Percentiles rank a stretch among this genome's conserved stretches.
Conservation (phyloP, 2,329 filamentous ascomycete genomes). For the Polychaeton citri region DNA sequence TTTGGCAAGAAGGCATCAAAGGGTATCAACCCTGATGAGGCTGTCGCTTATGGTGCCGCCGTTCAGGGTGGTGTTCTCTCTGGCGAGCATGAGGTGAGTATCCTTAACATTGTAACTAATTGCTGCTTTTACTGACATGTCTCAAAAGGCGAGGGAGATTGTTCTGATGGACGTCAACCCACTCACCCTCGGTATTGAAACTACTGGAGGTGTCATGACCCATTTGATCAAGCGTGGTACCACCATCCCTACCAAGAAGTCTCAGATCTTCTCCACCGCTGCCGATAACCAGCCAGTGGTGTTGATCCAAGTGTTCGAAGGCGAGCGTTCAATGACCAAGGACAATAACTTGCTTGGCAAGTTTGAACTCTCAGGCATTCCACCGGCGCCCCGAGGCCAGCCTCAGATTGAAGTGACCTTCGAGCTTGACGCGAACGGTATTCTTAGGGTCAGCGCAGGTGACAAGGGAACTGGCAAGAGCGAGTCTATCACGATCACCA, state of each 20-base stretch:
- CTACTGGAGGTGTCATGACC: slow-evolving; percentile 94
- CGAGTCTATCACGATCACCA: slow-evolving; percentile 97
- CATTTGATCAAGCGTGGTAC: slow-evolving; percentile 93
- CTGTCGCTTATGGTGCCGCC: slow-evolving; percentile 93
- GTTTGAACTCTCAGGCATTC: slow-evolving; percentile 94
- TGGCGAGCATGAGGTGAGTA: slow-evolving; percentile 52
- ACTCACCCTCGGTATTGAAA: slow-evolving; percentile 92
- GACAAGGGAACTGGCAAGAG: slow-evolving; percentile 98
- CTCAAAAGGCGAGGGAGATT: slow-evolving; percentile 49
- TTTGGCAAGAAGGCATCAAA: slow-evolving; percentile 98
- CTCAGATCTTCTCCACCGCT: slow-evolving; percentile 93
- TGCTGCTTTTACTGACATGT: too few species aligned
- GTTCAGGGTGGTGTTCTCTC: slow-evolving; percentile 93
- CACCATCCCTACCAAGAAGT: slow-evolving; percentile 89
- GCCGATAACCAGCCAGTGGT: slow-evolving; percentile 95
- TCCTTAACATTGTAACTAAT: background rate
- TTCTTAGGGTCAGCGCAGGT: slow-evolving; percentile 86
- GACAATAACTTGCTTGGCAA: slow-evolving; percentile 96
- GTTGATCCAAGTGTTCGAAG: slow-evolving; percentile 89
- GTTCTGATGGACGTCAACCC: slow-evolving; percentile 98
- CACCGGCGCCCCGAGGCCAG: slow-evolving; percentile 86
- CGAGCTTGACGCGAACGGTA: slow-evolving; percentile 96
- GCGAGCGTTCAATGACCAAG: slow-evolving; percentile 87
- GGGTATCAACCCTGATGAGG: slow-evolving; percentile 98
- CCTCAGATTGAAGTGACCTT: slow-evolving; percentile 98